phyloP scores from a whole-genome alignment of 805 yeast genomes.

The Metschnikowia cerradonensis region DNA sequence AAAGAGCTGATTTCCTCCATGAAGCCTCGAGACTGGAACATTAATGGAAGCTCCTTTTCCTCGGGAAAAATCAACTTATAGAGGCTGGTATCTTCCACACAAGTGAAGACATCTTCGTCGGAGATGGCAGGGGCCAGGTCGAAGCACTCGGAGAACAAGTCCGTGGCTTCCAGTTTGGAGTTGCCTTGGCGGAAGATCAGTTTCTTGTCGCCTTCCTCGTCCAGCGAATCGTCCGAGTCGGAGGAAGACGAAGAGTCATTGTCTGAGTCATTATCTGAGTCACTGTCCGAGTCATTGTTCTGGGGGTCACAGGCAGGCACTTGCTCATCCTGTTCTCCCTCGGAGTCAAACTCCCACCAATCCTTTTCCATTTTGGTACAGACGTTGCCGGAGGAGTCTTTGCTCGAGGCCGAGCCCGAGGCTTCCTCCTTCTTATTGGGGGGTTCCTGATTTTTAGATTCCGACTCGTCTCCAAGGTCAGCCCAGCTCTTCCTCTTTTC shows the following conservation, averaged over 20 bases:
- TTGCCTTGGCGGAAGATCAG: slow-evolving; percentile 1
- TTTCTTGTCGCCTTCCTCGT: not conserved
- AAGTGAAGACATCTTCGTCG: not conserved
- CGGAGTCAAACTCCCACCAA: slow-evolving; percentile 10
- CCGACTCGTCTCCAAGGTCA: too few relatives aligned
- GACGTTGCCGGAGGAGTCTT: not conserved
- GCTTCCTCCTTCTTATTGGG: too few relatives aligned
- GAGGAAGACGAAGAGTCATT: not conserved
- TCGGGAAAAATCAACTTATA: slow-evolving; percentile 3
- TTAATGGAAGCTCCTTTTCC: not conserved
- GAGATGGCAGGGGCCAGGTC: not conserved
- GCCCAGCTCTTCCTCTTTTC: too few relatives aligned
- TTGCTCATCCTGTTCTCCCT: not conserved
- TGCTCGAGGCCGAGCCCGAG: too few relatives aligned
- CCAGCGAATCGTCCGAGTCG: slow-evolving; percentile 6
- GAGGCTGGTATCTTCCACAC: not conserved
- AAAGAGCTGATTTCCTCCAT: not conserved
- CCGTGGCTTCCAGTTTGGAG: not conserved
- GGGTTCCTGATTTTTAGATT: too few relatives aligned
- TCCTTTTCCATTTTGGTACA: slow-evolving; percentile 6
- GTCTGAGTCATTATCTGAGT: not conserved
- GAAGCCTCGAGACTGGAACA: not conserved
- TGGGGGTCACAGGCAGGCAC: not conserved
- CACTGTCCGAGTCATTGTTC: not conserved
- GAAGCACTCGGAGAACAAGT: slow-evolving; percentile 4